These are phyloP conservation scores for Cladosporium oxysporum DNA, from an alignment of 2,329 filamentous ascomycete genomes.

Conservation along the genomic window DNA sequence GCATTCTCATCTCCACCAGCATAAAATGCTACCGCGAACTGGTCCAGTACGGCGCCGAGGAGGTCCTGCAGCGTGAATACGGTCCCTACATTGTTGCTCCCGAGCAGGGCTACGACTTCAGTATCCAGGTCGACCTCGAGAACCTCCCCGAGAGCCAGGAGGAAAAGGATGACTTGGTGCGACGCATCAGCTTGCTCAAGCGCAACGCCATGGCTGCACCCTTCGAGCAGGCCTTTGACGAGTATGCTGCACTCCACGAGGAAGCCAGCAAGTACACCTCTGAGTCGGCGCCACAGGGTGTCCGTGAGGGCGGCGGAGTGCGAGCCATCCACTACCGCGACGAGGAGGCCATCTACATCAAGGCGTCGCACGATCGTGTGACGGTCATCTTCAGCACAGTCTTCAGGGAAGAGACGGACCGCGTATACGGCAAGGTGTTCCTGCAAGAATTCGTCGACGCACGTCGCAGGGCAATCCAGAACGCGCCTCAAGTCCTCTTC, in stretches of 20 bases:
- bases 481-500: conserved; percentile 96
- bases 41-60: conserved; percentile 86
- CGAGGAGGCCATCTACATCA: conserved; percentile 98
- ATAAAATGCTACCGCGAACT: conserved; percentile 95
- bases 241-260: conserved; percentile 82
- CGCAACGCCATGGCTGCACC: conserved; percentile 98
- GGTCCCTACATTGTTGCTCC: conserved; percentile 84
- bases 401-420: conserved; percentile 96
- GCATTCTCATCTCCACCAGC: conserved; percentile 91
- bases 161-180: conserved; percentile 80
- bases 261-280: conserved; percentile 90
- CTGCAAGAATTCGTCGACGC: conserved; percentile 99
- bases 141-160: conserved; percentile 82
- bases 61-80: conserved; percentile 92
- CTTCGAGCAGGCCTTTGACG: conserved; percentile 94
- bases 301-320: conserved; percentile 85
- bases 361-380: conserved; percentile 94
- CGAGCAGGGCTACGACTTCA: conserved; percentile 95
- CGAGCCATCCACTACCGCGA: conserved; percentile 98
- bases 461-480: conserved; percentile 90
- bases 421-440: conserved; percentile 97
- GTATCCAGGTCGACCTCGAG: conserved; percentile 84
- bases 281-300: conserved; percentile 88
- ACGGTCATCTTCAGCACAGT: conserved; percentile 99
- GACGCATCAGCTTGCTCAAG: conserved; percentile 87